Percentiles rank a stretch among this genome's conserved stretches.
Conservation (phyloP, 371 early-diverging fungal species). For the Circinella minor region DNA sequence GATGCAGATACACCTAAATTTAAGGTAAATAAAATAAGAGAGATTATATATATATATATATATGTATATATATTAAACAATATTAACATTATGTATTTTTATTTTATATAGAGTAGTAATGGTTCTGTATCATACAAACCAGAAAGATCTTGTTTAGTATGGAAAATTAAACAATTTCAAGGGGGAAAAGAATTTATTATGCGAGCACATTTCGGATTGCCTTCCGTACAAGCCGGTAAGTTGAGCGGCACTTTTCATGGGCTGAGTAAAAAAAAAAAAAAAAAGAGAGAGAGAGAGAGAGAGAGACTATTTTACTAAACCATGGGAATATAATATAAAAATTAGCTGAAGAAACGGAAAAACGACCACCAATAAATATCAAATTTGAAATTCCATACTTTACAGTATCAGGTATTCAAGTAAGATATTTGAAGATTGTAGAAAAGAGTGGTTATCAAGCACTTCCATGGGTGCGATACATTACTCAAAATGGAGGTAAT, state of each 20-base stretch:
- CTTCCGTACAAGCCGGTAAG: conserved; percentile 89
- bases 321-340: no score
- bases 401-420: conserved; percentile 97
- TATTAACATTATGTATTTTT: not conserved
- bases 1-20: conserved; percentile 98
- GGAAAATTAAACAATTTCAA: conserved; percentile 98
- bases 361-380: conserved; percentile 94
- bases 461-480: conserved; percentile 98
- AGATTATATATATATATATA: no score
- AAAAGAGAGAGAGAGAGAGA: not conserved
- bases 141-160: conserved; percentile 91
- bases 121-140: conserved; percentile 95
- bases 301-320: no score
- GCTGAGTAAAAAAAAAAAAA: no score
- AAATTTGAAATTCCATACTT: conserved; percentile 99
- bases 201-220: conserved; percentile 63
- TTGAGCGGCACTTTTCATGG: not conserved
- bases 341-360: conserved; percentile 88
- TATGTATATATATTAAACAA: not conserved
- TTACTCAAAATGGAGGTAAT: conserved; percentile 93
- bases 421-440: conserved; percentile 97
- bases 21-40: conserved; percentile 61
- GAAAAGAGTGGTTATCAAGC: conserved; percentile 98
- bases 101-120: conserved; percentile 64
- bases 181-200: conserved; percentile 96